A percentile compares a stretch with the other conserved stretches of the same genome.
Conservation (phyloP, 2,329 filamentous ascomycete genomes). For the Stagonosporopsis vannaccii region DNA sequence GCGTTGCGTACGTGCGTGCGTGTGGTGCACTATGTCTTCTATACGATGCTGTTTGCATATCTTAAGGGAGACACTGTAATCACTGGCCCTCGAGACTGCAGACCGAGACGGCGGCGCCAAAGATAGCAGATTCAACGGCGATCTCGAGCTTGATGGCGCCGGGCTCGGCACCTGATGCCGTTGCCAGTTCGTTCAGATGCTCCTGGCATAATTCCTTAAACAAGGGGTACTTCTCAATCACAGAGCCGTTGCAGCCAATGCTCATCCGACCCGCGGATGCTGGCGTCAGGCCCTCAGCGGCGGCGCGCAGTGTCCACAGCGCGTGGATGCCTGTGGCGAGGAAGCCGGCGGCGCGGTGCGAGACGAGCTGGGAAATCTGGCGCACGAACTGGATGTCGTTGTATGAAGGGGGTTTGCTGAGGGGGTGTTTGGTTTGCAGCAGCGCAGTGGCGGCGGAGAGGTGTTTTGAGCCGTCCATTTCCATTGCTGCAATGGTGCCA, state of each 20-base stretch:
- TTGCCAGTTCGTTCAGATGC: slow-evolving; percentile 66
- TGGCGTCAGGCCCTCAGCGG: slow-evolving; percentile 54
- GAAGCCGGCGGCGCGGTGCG: slow-evolving; percentile 66
- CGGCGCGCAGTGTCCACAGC: slow-evolving; percentile 64
- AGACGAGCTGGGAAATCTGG: slow-evolving; percentile 61
- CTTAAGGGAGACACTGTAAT: neutral
- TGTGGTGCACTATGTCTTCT: slow-evolving; percentile 2
- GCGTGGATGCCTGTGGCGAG: slow-evolving; percentile 70
- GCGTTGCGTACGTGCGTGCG: neutral
- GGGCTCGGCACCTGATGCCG: slow-evolving; percentile 47
- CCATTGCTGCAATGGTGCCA: slow-evolving; percentile 64
- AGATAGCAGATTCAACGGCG: slow-evolving; percentile 76
- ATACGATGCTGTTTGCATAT: neutral
- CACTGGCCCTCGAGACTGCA: slow-evolving; percentile 47
- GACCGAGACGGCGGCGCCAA: slow-evolving; percentile 75
- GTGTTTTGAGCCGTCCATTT: slow-evolving; percentile 54
- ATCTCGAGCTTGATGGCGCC: slow-evolving; percentile 68
- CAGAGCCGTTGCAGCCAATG: slow-evolving; percentile 80
- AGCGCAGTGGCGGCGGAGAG: slow-evolving; percentile 52
- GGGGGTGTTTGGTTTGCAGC: slow-evolving; percentile 61
- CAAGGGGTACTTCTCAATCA: slow-evolving; percentile 78
- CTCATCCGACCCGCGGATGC: slow-evolving; percentile 49
- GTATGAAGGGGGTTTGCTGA: slow-evolving; percentile 53
- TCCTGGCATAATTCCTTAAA: slow-evolving; percentile 69
- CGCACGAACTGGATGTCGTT: slow-evolving; percentile 64